Percentiles rank a stretch among this genome's conserved stretches.
Evolutionary conservation across 2,329 filamentous ascomycete species (phyloP).

Genomic region (Acrocalymma vagum): DNA sequence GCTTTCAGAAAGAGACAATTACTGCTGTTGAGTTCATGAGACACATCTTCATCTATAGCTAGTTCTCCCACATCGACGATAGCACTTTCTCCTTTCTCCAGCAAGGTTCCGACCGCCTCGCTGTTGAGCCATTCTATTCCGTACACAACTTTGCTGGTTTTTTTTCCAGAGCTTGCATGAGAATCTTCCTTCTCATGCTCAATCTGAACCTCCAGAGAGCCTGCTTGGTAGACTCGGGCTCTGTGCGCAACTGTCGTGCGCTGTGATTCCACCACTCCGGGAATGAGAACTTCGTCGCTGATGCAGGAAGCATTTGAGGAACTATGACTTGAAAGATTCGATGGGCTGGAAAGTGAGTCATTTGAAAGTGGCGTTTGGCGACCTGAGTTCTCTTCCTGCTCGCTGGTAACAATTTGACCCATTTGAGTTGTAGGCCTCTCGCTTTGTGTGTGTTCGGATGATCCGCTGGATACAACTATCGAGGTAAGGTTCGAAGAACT

Average conservation of each 20-base stretch:
- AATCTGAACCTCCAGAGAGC: slow-evolving; percentile 11
- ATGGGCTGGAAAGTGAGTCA: too few relatives aligned
- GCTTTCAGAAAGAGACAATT: slow-evolving; percentile 4
- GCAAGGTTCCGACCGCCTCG: slow-evolving; percentile 7
- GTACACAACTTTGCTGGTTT: slow-evolving; percentile 6
- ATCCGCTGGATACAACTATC: too few relatives aligned
- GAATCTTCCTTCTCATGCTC: slow-evolving; percentile 6
- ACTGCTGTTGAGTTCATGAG: slow-evolving; percentile 4
- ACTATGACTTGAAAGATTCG: too few relatives aligned
- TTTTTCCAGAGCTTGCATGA: neutral
- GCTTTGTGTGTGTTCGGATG: too few relatives aligned
- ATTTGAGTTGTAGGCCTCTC: too few relatives aligned
- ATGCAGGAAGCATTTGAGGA: neutral
- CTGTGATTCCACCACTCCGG: slow-evolving; percentile 2
- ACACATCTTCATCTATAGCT: slow-evolving; percentile 3
- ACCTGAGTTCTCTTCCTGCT: too few relatives aligned
- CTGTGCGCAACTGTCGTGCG: slow-evolving; percentile 3
- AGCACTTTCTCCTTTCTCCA: slow-evolving; percentile 5
- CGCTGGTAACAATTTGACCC: too few relatives aligned
- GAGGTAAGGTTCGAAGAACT: slow-evolving; percentile 1
- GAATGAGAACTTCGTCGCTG: slow-evolving; percentile 1
- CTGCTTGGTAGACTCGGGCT: slow-evolving; percentile 7
- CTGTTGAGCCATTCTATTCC: slow-evolving; percentile 14
- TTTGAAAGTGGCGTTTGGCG: too few relatives aligned
- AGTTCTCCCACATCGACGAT: slow-evolving; percentile 13